phyloP scores from a whole-genome alignment of 192 early-diverging fungal genomes.

The Glomus cerebriforme region DNA sequence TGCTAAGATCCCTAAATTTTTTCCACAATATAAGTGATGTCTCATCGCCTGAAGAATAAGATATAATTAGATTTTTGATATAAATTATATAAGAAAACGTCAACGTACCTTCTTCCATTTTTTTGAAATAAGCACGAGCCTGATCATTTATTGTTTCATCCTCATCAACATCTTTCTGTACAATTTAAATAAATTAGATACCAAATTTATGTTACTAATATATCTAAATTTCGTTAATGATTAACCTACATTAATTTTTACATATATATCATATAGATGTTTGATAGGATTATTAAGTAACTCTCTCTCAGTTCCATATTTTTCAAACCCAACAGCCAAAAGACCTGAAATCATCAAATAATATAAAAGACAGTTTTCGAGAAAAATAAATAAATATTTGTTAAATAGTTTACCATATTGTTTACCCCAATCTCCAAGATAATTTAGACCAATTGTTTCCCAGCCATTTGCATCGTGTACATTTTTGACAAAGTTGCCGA shows the following conservation, averaged over 20 bases:
- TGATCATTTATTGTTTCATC: conserved; percentile 73
- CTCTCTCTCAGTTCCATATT: conserved; percentile 79
- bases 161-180: conserved; percentile 62
- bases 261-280: conserved; percentile 93
- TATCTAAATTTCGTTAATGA: no score
- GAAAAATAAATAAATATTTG: conserved; percentile 24
- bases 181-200: not conserved
- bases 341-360: conserved; percentile 52
- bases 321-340: conserved; percentile 86
- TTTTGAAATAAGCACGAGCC: conserved; percentile 89
- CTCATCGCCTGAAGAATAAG: conserved; percentile 54
- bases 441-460: conserved; percentile 93
- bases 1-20: conserved; percentile 85
- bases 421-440: conserved; percentile 99
- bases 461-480: conserved; percentile 84
- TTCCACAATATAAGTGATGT: conserved; percentile 80
- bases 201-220: no score
- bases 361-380: not conserved
- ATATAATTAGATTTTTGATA: not conserved
- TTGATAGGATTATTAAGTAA: conserved; percentile 82
- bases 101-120: conserved; percentile 83
- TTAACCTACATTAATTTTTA: conserved; percentile 76
- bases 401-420: conserved; percentile 77
- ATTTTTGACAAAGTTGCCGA: conserved; percentile 90
- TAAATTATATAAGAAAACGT: not conserved